These are phyloP conservation scores for Ilex paraguariensis DNA, from an alignment of 305 asterid genomes.

Conservation along the genomic window DNA sequence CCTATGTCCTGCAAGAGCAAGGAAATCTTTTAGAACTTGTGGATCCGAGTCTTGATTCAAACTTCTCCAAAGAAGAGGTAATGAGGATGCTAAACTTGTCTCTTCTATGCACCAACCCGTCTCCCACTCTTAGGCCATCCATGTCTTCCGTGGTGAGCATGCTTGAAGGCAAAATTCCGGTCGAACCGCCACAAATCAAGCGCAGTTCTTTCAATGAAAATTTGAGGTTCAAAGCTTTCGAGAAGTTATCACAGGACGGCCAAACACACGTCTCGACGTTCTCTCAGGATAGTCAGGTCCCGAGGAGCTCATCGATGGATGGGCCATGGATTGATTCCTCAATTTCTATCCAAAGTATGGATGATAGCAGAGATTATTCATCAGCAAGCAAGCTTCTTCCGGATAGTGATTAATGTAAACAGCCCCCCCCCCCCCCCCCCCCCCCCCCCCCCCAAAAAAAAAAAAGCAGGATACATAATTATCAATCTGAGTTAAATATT, in stretches of 20 bases:
- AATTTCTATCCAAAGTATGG: constrained; percentile 32
- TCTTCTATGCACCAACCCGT: constrained; percentile 74
- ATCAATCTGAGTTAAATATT: no score
- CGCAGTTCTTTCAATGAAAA: constrained; percentile 35
- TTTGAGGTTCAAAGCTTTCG: constrained; percentile 56
- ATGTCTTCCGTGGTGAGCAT: constrained; percentile 80
- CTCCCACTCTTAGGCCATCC: constrained; percentile 84
- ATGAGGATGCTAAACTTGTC: constrained; percentile 60
- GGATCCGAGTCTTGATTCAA: constrained; percentile 66
- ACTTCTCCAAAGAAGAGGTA: constrained; percentile 58
- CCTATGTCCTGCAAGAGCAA: constrained; percentile 89
- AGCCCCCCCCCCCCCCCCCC: no score
- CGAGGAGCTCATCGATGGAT: constrained; percentile 40
- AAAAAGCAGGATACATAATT: no score
- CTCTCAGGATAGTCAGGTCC: constrained; percentile 41
- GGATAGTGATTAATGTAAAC: constrained; percentile 15
- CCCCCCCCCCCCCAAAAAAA: no score
- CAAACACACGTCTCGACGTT: constrained; percentile 25
- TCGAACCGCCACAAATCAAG: constrained; percentile 67
- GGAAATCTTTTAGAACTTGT: constrained; percentile 83
- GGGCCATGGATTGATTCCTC: constrained; percentile 83
- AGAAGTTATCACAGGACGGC: constrained; percentile 61
- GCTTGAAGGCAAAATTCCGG: constrained; percentile 71
- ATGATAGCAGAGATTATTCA: constrained; percentile 23
- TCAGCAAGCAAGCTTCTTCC: constrained; percentile 39